Evolutionary conservation across 2,329 filamentous ascomycete species (phyloP).

Genomic region (Epichloe gansuensis): DNA sequence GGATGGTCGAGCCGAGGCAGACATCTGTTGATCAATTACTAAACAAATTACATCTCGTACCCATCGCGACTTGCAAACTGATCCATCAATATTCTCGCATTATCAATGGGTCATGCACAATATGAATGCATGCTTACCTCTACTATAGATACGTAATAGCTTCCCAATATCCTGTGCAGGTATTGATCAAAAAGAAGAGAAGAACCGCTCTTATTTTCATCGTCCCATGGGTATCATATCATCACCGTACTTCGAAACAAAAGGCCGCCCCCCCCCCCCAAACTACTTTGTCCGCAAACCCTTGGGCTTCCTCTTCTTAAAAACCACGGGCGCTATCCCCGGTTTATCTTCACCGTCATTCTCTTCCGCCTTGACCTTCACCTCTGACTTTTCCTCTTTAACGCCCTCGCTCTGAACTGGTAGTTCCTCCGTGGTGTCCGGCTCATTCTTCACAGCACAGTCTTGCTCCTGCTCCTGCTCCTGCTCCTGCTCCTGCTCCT

Average conservation of each 20-base stretch:
- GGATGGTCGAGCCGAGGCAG: too few species aligned
- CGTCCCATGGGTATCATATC: constrained; percentile 4
- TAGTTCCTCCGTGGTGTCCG: not conserved
- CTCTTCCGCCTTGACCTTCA: constrained; percentile 23
- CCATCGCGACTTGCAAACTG: too few species aligned
- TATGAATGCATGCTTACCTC: too few species aligned
- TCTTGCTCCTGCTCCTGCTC: constrained; percentile 1
- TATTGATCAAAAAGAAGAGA: not conserved
- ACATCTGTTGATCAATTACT: too few species aligned
- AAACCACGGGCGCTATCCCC: constrained; percentile 42
- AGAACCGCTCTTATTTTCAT: not conserved
- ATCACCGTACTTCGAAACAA: not conserved
- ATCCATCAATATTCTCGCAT: too few species aligned
- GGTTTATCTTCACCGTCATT: constrained; percentile 20
- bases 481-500: constrained; percentile 19
- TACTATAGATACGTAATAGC: too few species aligned
- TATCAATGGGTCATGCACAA: too few species aligned
- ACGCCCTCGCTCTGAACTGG: too few species aligned
- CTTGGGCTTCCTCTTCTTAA: constrained; percentile 69
- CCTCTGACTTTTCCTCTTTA: constrained; percentile 3
- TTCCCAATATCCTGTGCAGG: too few species aligned
- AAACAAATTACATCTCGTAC: too few species aligned
- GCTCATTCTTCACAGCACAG: constrained; percentile 3
- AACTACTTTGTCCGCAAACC: constrained; percentile 45
- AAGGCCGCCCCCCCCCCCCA: not conserved